These are phyloP conservation scores for Mesembryanthemum crystallinum DNA, from an alignment of 148 eudicot species.

Conservation along the genomic window DNA sequence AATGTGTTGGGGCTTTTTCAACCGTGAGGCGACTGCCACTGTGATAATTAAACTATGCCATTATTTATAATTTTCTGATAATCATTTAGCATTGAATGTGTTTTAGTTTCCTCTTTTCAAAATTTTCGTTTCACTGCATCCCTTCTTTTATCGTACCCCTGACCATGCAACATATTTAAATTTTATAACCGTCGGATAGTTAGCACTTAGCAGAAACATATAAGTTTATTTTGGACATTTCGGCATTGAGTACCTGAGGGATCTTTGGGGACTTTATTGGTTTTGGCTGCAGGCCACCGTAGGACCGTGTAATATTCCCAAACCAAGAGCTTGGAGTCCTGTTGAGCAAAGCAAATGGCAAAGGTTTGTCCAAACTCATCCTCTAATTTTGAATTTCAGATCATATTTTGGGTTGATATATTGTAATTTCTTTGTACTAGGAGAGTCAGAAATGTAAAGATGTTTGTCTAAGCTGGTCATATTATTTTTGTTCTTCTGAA, in stretches of 20 bases:
- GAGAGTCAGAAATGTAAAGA: not conserved
- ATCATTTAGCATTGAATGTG: too few relatives aligned
- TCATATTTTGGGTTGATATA: not conserved
- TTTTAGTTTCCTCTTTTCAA: too few relatives aligned
- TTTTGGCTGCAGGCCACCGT: conserved; percentile 71
- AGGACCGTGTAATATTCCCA: conserved; percentile 83
- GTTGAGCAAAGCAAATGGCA: conserved; percentile 96
- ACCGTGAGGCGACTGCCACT: not conserved
- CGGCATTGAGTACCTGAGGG: not conserved
- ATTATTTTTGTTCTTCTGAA: not conserved
- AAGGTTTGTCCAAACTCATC: conserved; percentile 50
- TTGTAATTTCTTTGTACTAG: not conserved
- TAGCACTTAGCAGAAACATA: not conserved
- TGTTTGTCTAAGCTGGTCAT: not conserved
- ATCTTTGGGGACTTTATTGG: conserved; percentile 3
- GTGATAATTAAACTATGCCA: too few relatives aligned
- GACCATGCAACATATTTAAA: too few relatives aligned
- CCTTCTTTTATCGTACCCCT: too few relatives aligned
- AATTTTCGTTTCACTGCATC: too few relatives aligned
- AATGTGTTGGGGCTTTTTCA: too few relatives aligned
- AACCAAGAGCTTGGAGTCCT: conserved; percentile 95
- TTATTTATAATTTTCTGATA: too few relatives aligned
- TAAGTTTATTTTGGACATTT: not conserved
- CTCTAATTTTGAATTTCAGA: not conserved
- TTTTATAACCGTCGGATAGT: not conserved